Evolutionary conservation across 495 filamentous ascomycete genomes (phyloP).

Genomic region (Apiosordaria backusii): DNA sequence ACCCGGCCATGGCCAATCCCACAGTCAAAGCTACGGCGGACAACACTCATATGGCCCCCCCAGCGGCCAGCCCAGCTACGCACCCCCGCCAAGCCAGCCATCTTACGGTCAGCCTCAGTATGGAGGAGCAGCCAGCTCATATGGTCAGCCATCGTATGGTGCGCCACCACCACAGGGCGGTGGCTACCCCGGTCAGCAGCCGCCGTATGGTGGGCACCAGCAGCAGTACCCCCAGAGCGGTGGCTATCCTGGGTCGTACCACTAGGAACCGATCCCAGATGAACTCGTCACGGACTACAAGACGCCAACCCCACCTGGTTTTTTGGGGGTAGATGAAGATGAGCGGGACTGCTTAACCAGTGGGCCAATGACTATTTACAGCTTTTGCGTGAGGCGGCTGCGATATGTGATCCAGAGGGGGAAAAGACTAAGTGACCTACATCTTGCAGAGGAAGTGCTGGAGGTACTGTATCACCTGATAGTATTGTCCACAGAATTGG

Average conservation of each 20-base stretch:
- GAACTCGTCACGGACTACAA: too few relatives aligned
- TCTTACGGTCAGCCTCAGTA: slow-evolving; percentile 29
- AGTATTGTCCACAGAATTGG: too few relatives aligned
- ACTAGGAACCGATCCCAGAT: too few relatives aligned
- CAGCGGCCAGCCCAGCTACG: slow-evolving; percentile 21
- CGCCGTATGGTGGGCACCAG: slow-evolving; percentile 13
- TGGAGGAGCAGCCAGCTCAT: slow-evolving; percentile 15
- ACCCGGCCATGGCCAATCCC: slow-evolving; percentile 11
- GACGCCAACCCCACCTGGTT: too few relatives aligned
- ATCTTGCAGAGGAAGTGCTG: too few relatives aligned
- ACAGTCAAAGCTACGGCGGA: slow-evolving; percentile 11
- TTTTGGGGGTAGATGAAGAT: too few relatives aligned
- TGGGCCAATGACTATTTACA: too few relatives aligned
- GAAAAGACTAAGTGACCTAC: too few relatives aligned
- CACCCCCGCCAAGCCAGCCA: slow-evolving; percentile 24
- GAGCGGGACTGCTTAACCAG: too few relatives aligned
- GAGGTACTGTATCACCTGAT: too few relatives aligned
- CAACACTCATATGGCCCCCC: slow-evolving; percentile 10
- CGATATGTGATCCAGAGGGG: too few relatives aligned
- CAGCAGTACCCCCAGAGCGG: slow-evolving; percentile 17
- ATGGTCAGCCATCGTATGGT: slow-evolving; percentile 13
- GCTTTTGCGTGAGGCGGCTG: too few relatives aligned
- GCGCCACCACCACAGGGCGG: slow-evolving; percentile 8
- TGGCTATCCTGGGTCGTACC: slow-evolving; percentile 8
- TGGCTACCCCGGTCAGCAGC: slow-evolving; percentile 11